phyloP scores from a whole-genome alignment of 2,329 filamentous ascomycete species.

The Diaporthe sp. region DNA sequence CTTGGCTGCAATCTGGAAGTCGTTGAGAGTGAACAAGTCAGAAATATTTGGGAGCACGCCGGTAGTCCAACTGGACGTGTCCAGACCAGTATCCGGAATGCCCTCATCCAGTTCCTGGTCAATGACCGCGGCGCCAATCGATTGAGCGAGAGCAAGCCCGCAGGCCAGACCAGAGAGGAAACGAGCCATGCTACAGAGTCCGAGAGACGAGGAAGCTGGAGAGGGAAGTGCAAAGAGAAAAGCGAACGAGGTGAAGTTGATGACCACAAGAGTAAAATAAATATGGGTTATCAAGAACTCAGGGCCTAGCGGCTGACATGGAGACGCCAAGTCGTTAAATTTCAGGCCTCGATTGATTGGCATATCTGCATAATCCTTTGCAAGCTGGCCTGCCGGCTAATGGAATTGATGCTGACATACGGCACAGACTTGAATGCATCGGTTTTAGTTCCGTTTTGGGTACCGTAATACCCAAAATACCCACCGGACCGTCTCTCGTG shows the following conservation, averaged over 20 bases:
- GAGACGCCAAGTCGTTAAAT: not conserved
- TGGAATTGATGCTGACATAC: not conserved
- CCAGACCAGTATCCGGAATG: not conserved
- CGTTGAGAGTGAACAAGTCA: not conserved
- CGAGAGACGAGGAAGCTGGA: not conserved
- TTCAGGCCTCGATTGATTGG: too few species aligned
- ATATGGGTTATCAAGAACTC: not conserved
- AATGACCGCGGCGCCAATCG: not conserved
- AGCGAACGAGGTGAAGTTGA: too few species aligned
- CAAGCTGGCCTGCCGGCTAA: not conserved
- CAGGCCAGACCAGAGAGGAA: not conserved
- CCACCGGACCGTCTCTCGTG: too few species aligned
- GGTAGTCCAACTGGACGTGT: not conserved
- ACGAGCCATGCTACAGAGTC: not conserved
- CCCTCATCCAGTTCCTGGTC: not conserved
- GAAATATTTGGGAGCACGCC: not conserved
- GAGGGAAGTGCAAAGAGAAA: not conserved
- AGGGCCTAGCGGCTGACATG: not conserved
- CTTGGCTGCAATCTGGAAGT: slow-evolving; percentile 1
- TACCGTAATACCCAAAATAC: too few species aligned
- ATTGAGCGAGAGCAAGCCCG: not conserved
- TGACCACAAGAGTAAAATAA: not conserved
- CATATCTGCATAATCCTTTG: not conserved
- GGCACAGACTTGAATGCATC: not conserved
- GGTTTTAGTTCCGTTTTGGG: not conserved